Evolutionary conservation across 1,139 yeast species (phyloP), one percentile per base, ranked within the genome.

Genomic region (Candida albicans): DNA sequence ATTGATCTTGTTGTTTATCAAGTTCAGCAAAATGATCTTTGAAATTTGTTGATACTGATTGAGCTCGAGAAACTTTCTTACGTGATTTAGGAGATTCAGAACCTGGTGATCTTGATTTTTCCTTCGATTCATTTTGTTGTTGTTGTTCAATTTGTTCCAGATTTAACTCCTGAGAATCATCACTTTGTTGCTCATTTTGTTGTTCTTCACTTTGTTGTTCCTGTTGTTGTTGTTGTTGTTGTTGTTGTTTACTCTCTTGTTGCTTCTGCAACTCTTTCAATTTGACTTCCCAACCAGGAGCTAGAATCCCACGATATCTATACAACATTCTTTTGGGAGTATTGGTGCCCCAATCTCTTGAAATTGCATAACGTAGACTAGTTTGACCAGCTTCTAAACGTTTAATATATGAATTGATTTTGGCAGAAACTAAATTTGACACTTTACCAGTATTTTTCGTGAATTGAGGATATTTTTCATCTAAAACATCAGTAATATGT

Each of bases 291-390:
- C 83, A 86, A 58, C 85, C 90, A 12, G 81, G 75, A 27, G 93
- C 79, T 50, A 86, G 69, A 35, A 84, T 67, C 30, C 95, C 95
- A 56, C 93, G 79, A 63, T 86, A 87, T 39, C 85, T 90, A 57
- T 87, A 87, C 31, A 87, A 89, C 95, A 87, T 87, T 69, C 95
- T 75, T 57, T 87, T 84, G 38, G 95, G 95, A 4, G 88, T 82
- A 12, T 91, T 88, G 61, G 84, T 91, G 2, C 93, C 91, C 95
- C 95, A 87, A 61, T 86, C 93, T 65, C 95, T 76, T 2, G 89
- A 82, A 41, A 87, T 67, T 22, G 93, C 88, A 59, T 86, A 86
- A 47, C 77, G 77, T 56, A 87, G 71, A 39, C 80, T 76, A 50
- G 81, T 73, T 59, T 86, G 95, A 51, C 93, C 93, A 73, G 79